Evolutionary conservation across 2,329 filamentous ascomycete species (phyloP), one percentile per base, ranked within the genome.

Genomic region (Rosellinia necatrix): DNA sequence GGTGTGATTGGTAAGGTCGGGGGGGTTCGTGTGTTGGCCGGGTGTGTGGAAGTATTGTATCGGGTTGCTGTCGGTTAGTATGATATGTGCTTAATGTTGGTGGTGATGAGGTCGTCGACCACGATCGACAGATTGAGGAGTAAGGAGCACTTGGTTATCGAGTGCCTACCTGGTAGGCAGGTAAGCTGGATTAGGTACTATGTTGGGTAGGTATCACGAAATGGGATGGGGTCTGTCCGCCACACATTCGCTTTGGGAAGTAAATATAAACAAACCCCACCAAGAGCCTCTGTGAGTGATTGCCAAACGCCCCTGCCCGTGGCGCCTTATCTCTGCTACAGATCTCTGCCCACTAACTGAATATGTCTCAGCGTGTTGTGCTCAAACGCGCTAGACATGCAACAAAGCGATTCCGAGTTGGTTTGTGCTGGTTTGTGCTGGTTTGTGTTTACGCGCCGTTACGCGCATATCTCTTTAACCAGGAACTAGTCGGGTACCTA

Each of bases 181-280:
- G n/a, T n/a, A n/a, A n/a, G n/a, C n/a, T n/a, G n/a, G n/a, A n/a
- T n/a, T n/a, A n/a, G n/a, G n/a, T n/a, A n/a, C n/a, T n/a, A n/a
- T n/a, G n/a, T n/a, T n/a, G n/a, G n/a, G 4, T 15, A 27, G 15
- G 21, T 22, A 37, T 37, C 27, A 24, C 50, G 22, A 32, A 46
- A 49, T n/a, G n/a, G n/a, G n/a, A n/a, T n/a, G n/a, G n/a, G n/a
- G 22, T 37, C 7, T 25, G 24, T 2, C 43, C 40, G 41, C 34
- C 37, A 43, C 50, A 47, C 40, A 19, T 24, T 48, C 35, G 17
- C 50, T 42, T 61, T 27, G 15, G 38, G 47, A 62, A 61, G 62
- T 64, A 64, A 64, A 64, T 62, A 64, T 59, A 64, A 64, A 64
- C 62, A 64, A 64, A 62, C 49, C 60, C 62, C 62, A 57, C 54